Base-by-base conservation (phyloP, 257 asterid species). In the Solanum bulbocastanum region DNA sequence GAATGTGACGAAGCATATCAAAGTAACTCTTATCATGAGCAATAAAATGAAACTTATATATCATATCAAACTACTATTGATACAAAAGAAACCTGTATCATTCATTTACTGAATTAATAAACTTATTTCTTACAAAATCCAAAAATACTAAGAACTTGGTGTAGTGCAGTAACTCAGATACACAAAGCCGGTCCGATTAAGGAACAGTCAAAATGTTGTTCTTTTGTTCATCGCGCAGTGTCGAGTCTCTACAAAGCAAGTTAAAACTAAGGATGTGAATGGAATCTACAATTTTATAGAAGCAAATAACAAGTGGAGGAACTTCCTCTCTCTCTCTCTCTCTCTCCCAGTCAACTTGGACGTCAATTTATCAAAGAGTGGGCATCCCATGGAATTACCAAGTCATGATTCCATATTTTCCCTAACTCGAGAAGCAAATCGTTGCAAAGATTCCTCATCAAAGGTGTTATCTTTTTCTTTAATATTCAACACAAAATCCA, bases 401-500 rank as follows among this genome's bases (percentile, higher is more conserved):
- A 81, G 44, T 6, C 75, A 79, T 4, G 95, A 93, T 69, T 93
- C 95, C 94, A 92, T 90, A 87, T 91, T 94, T 71, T 93, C 98
- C 91, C 96, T 92, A 52, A 96, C 93, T 23, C 94, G 94, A 44
- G 74, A 65, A 2, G 89, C 89, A 44, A 97, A 95, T 92, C 99
- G 93, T 27, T 93, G 93, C 90, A 92, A 62, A 81, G 93, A 90
- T 85, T 90, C 89, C 85, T 95, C 98, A 30, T 91, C 89, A 88
- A 32, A 93, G 3, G 87, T 89, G 58, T 87, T 12, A 44, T 97
- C 99, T 87, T 85, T 91, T 85, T 94, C 93, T 87, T 56, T 89
- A 79, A 95, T 94, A 32, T 88, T 89, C 11, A 94, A 90, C 87
- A 93, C 93, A 56, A 95, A 97, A 52, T 97, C 98, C 93, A 90